Conservation (phyloP, 2,329 filamentous ascomycete genomes). For the Botryosphaeria dothidea region DNA sequence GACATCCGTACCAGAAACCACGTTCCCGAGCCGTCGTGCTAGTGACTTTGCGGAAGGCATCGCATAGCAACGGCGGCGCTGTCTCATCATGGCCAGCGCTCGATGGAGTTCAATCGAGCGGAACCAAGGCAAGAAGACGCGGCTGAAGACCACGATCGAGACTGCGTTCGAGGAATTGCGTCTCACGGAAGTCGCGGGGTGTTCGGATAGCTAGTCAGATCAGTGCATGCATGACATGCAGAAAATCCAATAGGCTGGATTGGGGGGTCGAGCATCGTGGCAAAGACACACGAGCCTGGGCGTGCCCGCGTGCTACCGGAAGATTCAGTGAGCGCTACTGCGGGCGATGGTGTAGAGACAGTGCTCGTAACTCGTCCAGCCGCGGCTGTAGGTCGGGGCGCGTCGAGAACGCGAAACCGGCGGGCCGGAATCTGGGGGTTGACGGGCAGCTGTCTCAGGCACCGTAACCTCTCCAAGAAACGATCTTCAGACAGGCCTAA, state of each 20-base stretch:
- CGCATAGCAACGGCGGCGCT: neutral
- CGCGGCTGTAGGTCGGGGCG: no score
- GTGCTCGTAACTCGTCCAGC: neutral
- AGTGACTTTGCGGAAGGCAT: neutral
- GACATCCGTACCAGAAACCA: neutral
- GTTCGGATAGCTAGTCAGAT: neutral
- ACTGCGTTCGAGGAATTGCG: no score
- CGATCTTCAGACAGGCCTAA: neutral
- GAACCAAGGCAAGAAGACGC: neutral
- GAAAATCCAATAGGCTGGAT: neutral
- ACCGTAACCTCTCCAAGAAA: neutral
- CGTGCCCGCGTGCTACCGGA: neutral
- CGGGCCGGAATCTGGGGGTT: slow-evolving; percentile 6
- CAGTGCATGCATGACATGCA: neutral
- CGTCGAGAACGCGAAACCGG: neutral
- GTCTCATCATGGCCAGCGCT: neutral
- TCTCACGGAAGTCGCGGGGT: neutral
- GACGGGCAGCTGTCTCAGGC: neutral
- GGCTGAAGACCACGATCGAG: no score
- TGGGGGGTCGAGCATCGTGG: neutral
- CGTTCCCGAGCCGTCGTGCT: neutral
- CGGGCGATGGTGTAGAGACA: neutral
- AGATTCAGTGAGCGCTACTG: neutral
- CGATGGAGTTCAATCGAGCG: neutral
- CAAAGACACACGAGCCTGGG: neutral